Evolutionary conservation across 2,329 filamentous ascomycete species (phyloP).

Genomic region (Talaromyces sp.): DNA sequence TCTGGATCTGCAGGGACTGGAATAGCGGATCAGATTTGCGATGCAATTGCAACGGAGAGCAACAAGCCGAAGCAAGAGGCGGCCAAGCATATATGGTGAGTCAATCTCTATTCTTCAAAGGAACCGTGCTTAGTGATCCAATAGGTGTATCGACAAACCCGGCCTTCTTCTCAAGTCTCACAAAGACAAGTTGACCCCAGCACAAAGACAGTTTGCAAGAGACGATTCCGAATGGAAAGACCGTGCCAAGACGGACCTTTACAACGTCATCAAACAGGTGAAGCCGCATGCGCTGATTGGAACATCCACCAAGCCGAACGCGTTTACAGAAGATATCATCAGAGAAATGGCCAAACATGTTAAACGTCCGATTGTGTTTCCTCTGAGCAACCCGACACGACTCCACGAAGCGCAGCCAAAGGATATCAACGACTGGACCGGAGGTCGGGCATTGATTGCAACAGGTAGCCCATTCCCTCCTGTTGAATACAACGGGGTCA

Average conservation of each 20-base stretch:
- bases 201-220: conserved; percentile 65
- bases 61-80: conserved; percentile 69
- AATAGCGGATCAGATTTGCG: conserved; percentile 78
- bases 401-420: conserved; percentile 77
- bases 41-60: conserved; percentile 69
- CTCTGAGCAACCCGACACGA: conserved; percentile 78
- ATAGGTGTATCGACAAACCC: conserved; percentile 74
- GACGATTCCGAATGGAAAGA: conserved; percentile 59
- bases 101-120: background rate
- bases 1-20: conserved; percentile 77
- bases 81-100: conserved; percentile 64
- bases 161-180: conserved; percentile 66
- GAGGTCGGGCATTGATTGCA: conserved; percentile 71
- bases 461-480: conserved; percentile 80
- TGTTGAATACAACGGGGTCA: conserved; percentile 55
- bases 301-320: conserved; percentile 70
- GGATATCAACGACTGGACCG: conserved; percentile 73
- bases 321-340: conserved; percentile 72
- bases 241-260: conserved; percentile 54
- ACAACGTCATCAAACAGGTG: conserved; percentile 64
- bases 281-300: conserved; percentile 80
- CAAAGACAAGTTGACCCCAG: conserved; percentile 57
- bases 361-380: conserved; percentile 70
- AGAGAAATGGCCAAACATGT: conserved; percentile 71
- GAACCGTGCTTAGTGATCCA: background rate